Evolutionary conservation across 2,329 filamentous ascomycete species (phyloP).

Genomic region (Scorias spongiosa): DNA sequence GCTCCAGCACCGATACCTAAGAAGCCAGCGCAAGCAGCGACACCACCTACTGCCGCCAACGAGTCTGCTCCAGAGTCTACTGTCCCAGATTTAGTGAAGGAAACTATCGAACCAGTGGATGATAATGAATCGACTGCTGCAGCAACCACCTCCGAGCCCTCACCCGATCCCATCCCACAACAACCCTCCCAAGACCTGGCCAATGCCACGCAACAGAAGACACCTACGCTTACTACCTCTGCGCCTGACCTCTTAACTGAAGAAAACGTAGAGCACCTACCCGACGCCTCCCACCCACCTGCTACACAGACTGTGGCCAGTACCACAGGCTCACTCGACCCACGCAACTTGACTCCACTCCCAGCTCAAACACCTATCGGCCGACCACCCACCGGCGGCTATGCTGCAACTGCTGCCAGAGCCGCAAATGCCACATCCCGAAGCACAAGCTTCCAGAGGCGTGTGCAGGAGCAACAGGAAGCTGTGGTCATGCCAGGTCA

Average conservation of each 20-base stretch:
- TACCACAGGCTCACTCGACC: conserved; percentile 77
- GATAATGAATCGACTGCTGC: conserved; percentile 7
- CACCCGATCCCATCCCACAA: conserved; percentile 4
- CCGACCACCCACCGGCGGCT: conserved; percentile 45
- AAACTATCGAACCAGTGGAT: conserved; percentile 13
- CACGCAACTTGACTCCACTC: conserved; percentile 52
- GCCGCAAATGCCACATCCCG: conserved; percentile 50
- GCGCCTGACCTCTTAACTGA: conserved; percentile 75
- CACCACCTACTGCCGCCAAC: conserved; percentile 16
- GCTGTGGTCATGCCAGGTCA: conserved; percentile 97
- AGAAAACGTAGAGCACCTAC: conserved; percentile 81
- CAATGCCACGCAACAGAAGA: conserved; percentile 5
- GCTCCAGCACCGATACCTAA: conserved; percentile 32
- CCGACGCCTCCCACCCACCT: conserved; percentile 58
- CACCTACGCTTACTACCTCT: conserved; percentile 36
- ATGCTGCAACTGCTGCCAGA: conserved; percentile 68
- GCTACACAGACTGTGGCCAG: conserved; percentile 74
- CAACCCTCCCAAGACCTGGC: conserved; percentile 7
- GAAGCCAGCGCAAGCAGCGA: conserved; percentile 15
- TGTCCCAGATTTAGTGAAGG: conserved; percentile 7
- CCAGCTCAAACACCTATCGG: conserved; percentile 45
- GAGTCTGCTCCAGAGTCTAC: conserved; percentile 11
- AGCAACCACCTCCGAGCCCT: conserved; percentile 13
- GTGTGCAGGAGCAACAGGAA: conserved; percentile 87
- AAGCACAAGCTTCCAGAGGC: conserved; percentile 67